Base-by-base conservation (phyloP, 495 filamentous ascomycete species). In the Jackrogersella multiformis region DNA sequence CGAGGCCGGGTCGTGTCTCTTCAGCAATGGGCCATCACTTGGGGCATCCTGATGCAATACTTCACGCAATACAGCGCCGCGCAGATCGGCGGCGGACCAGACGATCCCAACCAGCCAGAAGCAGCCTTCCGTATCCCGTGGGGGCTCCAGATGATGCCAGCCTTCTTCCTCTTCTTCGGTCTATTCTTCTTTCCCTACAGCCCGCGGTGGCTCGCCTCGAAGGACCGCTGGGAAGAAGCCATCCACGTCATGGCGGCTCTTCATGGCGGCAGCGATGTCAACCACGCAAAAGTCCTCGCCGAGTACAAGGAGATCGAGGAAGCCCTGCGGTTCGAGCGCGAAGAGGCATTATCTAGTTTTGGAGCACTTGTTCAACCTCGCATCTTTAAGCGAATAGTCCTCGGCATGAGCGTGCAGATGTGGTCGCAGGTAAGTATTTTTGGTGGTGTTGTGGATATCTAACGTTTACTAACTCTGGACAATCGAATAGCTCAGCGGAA, bases 11-110 rank as follows among this genome's bases (percentile, higher is more conserved):
- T 95, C 20, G 90, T 94, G 10, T 86, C 85, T 16, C 76, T 89
- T 2, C 89, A 92, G 74, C 88, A 92, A 73, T 91, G 91, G 84
- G 88, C 89, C 2, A 92, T 92, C 48, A 92, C 89, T 16, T 94
- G 90, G 87, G 88, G 82, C 35, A 88, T 85, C 36, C 60, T 87
- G 42, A 85, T 82, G 34, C 87, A 89, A 78, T 90, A 85, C 76
- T 89, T 90, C 77, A 87, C 92, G 72, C 87, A 90, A 73, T 92
- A 92, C 61, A 88, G 88, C 15, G 80, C 86, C 30, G 87, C 88
- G 18, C 85, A 84, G 62, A 81, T 84, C 66, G 83, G 82, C 12
- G 85, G 87, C n/a, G 88, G 84, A 51, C 78, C 85, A 8, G 78
- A 81, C 18, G 80, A 87, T 69, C 84, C 84, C 5, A 76, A 84